Evolutionary conservation across 306 rosid species (phyloP), one percentile per base, ranked within the genome.

Genomic region (Medicago truncatula): DNA sequence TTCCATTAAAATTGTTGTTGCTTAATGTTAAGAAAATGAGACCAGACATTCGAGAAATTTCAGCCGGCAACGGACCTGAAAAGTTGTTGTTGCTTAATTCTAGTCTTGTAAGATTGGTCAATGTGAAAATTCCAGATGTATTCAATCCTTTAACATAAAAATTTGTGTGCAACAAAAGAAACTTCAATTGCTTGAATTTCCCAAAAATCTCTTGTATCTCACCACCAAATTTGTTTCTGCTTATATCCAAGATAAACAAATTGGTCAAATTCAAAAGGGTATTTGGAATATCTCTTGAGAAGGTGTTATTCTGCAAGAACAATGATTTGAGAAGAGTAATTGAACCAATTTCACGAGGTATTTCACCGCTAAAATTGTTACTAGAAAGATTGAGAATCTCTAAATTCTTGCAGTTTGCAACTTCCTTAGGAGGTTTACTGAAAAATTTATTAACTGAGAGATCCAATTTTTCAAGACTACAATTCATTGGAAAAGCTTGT

Each of bases 181-280:
- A 88, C 86, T 76, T 88, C 65, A 91, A 58, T 80, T 89, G 94
- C 72, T 72, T 85, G 67, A 94, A 87, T 59, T 72, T 82, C 54
- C 98, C 98, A 11, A 94, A 83, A 63, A 82, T 91, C 10, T 64
- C 41, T 39, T 94, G 98, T 76, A 94, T 69, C 2, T 91, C 85
- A 0, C 90, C 93, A 43, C 87, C 59, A 66, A 94, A 94, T 0
- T 73, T 10, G 80, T 90, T 94, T 69, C 84, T 87, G 84, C 97
- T 91, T 84, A 94, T 74, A 89, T 94, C 98, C 93, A 94, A 85
- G 83, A 90, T 85, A 39, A 63, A 73, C 77, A 94, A 82, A 3
- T 83, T 83, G 44, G 2, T 81, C 89, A 94, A 86, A 53, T 58
- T 74, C 85, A 74, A 77, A 50, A 94, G 89, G 25, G 90, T 38